phyloP scores from a whole-genome alignment of 2,329 filamentous ascomycete genomes.

The Raffaelea arxii region DNA sequence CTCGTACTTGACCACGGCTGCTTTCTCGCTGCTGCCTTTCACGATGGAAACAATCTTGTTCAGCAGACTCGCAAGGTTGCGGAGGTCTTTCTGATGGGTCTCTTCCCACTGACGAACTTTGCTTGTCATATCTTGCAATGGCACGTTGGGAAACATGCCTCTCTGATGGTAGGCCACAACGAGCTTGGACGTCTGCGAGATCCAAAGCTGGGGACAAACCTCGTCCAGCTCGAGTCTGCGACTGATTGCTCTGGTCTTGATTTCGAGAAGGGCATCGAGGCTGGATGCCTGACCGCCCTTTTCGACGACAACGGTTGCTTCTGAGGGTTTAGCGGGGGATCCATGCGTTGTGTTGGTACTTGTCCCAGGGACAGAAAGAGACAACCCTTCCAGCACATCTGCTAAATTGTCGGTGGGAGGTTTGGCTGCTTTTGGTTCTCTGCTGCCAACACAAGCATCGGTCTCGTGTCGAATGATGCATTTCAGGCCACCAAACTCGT shows the following conservation, averaged over 20 bases:
- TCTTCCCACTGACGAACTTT: background rate
- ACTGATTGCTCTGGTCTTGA: background rate
- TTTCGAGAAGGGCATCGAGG: background rate
- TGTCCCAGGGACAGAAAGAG: background rate
- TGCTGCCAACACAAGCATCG: conserved; percentile 19
- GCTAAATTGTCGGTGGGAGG: too few relatives aligned
- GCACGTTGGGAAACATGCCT: background rate
- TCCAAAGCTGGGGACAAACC: conserved; percentile 4
- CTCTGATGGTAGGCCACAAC: conserved; percentile 2
- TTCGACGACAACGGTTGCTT: too few relatives aligned
- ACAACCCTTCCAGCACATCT: background rate
- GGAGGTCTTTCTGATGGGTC: background rate
- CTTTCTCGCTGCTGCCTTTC: background rate
- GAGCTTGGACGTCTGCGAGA: conserved; percentile 3
- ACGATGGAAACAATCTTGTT: background rate
- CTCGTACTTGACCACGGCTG: too few relatives aligned
- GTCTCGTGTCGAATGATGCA: conserved; percentile 33
- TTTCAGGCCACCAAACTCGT: conserved; percentile 29
- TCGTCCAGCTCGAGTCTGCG: conserved; percentile 8
- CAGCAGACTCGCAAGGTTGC: background rate
- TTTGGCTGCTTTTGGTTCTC: too few relatives aligned
- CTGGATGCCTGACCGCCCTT: too few relatives aligned
- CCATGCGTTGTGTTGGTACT: conserved; percentile 21
- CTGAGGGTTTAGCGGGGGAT: too few relatives aligned
- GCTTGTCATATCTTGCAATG: background rate